These are phyloP conservation scores for Ogataea nitratoaversa DNA, from an alignment of 805 yeast genomes.

Conservation along the genomic window DNA sequence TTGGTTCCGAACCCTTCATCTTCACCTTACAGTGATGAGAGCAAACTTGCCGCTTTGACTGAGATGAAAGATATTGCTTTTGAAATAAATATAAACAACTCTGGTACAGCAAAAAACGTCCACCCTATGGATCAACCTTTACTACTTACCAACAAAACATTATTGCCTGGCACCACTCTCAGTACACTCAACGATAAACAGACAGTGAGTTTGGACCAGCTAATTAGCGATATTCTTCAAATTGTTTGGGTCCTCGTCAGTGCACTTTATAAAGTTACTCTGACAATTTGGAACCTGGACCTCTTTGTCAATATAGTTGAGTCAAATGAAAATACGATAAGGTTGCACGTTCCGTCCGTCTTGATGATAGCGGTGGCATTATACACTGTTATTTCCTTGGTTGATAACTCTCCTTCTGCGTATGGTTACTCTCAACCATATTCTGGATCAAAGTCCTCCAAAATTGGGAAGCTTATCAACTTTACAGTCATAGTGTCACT, in stretches of 20 bases:
- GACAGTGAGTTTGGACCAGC: neutral
- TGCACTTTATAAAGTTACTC: constrained; percentile 5
- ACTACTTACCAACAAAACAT: constrained; percentile 3
- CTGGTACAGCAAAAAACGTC: constrained; percentile 12
- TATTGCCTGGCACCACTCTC: neutral
- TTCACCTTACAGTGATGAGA: neutral
- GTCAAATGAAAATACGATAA: constrained; percentile 17
- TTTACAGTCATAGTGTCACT: constrained; percentile 6
- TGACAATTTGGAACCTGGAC: constrained; percentile 25
- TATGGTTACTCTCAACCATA: constrained; percentile 13
- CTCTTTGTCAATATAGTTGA: constrained; percentile 23
- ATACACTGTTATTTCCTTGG: constrained; percentile 8
- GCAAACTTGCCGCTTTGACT: constrained; percentile 7
- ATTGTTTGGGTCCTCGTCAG: constrained; percentile 7
- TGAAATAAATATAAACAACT: constrained; percentile 18
- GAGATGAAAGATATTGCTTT: constrained; percentile 28
- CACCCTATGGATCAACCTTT: constrained; percentile 32
- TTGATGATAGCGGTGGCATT: constrained; percentile 8
- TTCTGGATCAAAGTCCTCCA: constrained; percentile 2
- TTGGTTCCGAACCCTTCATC: neutral
- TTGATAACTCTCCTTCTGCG: constrained; percentile 4
- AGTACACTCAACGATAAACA: neutral
- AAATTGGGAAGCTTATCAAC: constrained; percentile 3
- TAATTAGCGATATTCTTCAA: constrained; percentile 14
- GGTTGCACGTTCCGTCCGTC: constrained; percentile 27